Base-by-base conservation (phyloP, 129 eudicot genomes). In the Glebionis coronaria region DNA sequence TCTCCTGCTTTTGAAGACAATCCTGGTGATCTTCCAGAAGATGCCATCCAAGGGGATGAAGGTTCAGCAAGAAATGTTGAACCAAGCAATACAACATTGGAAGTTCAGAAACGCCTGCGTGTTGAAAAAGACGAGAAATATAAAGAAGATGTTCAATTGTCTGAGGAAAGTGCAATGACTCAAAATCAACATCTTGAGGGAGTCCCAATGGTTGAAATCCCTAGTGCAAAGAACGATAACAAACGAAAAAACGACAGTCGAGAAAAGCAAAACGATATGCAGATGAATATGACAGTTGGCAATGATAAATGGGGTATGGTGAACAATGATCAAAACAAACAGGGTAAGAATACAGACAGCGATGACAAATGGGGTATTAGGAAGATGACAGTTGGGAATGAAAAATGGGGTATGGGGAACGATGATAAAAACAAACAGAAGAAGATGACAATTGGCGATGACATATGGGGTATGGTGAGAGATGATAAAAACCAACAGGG, bases 11-110 rank as follows among this genome's bases (percentile, higher is more conserved):
- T 76, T 56, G 78, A 82, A 60, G 95, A 84, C 73, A 82, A 78
- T 63, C 86, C 85, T 0, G 95, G 88, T 3, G 75, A 79, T 53
- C 91, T 88, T 35, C 91, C 95, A 0, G 85, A 80, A 0, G 91
- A 82, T 54, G 84, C 88, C 47, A 69, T 82, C 63, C 80, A 80
- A 55, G 49, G 77, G 4, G 86, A 70, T 53, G 80, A 68, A 8
- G 49, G 71, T 44, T 65, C 78, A 16, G 50, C 71, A 40, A 3
- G 65, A 73, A 69, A 55, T 21, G 25, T 52, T 28, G 72, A 73
- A 10, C 66, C 35, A 0, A 16, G 27, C 31, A 64, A 21, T 15
- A 67, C 44, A 4, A 47, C 28, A 67, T 27, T 15, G 16, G 75
- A 42, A 44, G 79, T 50, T 25, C 84, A 72, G 38, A 80, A 80